These are phyloP conservation scores for Podospora fimiseda DNA, from an alignment of 495 filamentous ascomycete genomes.

Conservation along the genomic window DNA sequence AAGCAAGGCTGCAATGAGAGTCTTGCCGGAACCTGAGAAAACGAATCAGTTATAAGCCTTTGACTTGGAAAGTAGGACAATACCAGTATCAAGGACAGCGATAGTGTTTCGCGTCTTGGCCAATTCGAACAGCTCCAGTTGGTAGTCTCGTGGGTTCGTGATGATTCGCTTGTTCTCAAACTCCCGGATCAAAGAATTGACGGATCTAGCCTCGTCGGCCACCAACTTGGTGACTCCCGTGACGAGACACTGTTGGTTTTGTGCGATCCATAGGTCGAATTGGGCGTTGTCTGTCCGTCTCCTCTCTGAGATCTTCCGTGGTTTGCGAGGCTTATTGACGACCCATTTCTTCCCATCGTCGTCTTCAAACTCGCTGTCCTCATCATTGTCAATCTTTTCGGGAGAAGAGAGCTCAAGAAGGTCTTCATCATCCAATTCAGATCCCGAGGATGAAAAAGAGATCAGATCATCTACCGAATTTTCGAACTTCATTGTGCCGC, in stretches of 20 bases:
- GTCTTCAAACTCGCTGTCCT: conserved; percentile 17
- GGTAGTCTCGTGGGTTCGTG: conserved; percentile 78
- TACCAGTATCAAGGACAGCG: conserved; percentile 91
- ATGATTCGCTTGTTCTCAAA: conserved; percentile 48
- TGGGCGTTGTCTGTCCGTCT: conserved; percentile 45
- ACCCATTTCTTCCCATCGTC: conserved; percentile 19
- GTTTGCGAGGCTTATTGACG: conserved; percentile 18
- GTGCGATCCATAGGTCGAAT: conserved; percentile 43
- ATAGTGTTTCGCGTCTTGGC: conserved; percentile 86
- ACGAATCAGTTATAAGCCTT: conserved; percentile 11
- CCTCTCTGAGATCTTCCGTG: conserved; percentile 40
- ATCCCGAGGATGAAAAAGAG: neutral
- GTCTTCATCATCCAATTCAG: neutral
- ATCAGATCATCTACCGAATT: neutral
- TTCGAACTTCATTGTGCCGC: neutral
- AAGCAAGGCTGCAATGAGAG: conserved; percentile 85
- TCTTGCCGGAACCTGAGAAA: conserved; percentile 83
- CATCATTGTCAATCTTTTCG: neutral
- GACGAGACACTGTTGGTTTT: conserved; percentile 22
- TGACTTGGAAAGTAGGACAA: too few species aligned
- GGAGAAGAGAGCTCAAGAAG: neutral
- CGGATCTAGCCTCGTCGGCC: conserved; percentile 21
- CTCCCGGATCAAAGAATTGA: conserved; percentile 19
- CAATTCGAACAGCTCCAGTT: conserved; percentile 84
- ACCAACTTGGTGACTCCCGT: conserved; percentile 7